phyloP scores from a whole-genome alignment of 176 grass and related monocot genomes.

The Triticum aestivum region IWGSC_CS_RefSeq_v2.1 NC_057810.1:65557255-65557754 shows the following conservation, averaged over 20 bases:
- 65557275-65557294: not conserved
- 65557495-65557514: not conserved
- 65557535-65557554: not conserved
- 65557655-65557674: slow-evolving; percentile 49
- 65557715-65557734: slow-evolving; percentile 25
- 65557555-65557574: slow-evolving; percentile 12
- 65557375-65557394: not conserved
- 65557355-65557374: not conserved
- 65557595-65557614: slow-evolving; percentile 3
- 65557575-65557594: not conserved
- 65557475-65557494: not conserved
- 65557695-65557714: slow-evolving; percentile 33
- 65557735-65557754: slow-evolving; percentile 23
- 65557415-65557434: not conserved
- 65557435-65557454: not conserved
- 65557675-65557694: slow-evolving; percentile 34
- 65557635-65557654: slow-evolving; percentile 9
- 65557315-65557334: not conserved
- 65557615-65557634: slow-evolving; percentile 18
- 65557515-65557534: not conserved
- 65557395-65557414: not conserved
- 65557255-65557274: slow-evolving; percentile 9
- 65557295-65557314: not conserved
- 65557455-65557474: not conserved
- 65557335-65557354: slow-evolving; percentile 5